A percentile compares a stretch with the other conserved stretches of the same genome.
Evolutionary conservation across 805 yeast species (phyloP).

Genomic region (Metschnikowia matae): DNA sequence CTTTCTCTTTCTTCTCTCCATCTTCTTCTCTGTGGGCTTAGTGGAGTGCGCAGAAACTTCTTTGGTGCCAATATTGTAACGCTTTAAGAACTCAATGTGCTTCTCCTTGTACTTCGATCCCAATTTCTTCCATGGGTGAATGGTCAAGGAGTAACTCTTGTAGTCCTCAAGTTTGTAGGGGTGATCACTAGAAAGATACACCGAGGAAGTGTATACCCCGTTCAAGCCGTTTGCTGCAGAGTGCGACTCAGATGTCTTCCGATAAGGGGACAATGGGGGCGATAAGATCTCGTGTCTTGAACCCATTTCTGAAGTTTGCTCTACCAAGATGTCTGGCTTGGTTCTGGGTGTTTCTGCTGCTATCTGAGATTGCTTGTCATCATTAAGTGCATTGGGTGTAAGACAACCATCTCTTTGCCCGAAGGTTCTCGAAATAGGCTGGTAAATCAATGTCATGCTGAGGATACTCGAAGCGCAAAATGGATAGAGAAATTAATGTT

Average conservation of each 20-base stretch:
- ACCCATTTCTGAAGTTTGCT: not conserved
- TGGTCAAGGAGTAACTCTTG: slow-evolving; percentile 42
- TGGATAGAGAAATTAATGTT: not conserved
- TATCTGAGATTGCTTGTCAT: slow-evolving; percentile 4
- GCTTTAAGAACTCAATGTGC: slow-evolving; percentile 51
- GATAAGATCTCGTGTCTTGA: slow-evolving; percentile 22
- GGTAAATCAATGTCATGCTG: slow-evolving; percentile 30
- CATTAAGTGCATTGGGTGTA: slow-evolving; percentile 24
- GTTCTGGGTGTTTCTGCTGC: not conserved
- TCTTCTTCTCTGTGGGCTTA: slow-evolving; percentile 10
- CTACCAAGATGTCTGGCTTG: not conserved
- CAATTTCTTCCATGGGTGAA: slow-evolving; percentile 50
- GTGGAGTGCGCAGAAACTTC: slow-evolving; percentile 19
- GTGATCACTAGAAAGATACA: slow-evolving; percentile 19
- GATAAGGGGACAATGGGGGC: slow-evolving; percentile 28
- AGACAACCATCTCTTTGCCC: slow-evolving; percentile 32
- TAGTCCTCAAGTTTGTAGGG: slow-evolving; percentile 49
- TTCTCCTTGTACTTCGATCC: slow-evolving; percentile 43
- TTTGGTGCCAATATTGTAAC: slow-evolving; percentile 32
- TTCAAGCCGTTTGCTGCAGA: slow-evolving; percentile 8
- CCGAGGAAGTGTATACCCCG: slow-evolving; percentile 2
- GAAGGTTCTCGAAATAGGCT: slow-evolving; percentile 29
- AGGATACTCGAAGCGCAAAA: not conserved
- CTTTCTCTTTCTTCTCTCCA: slow-evolving; percentile 19
- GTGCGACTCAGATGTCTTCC: slow-evolving; percentile 9